These are phyloP conservation scores for Peronospora belbahrii DNA, from an alignment of 352 stramenopile genomes.

Conservation along the genomic window DNA sequence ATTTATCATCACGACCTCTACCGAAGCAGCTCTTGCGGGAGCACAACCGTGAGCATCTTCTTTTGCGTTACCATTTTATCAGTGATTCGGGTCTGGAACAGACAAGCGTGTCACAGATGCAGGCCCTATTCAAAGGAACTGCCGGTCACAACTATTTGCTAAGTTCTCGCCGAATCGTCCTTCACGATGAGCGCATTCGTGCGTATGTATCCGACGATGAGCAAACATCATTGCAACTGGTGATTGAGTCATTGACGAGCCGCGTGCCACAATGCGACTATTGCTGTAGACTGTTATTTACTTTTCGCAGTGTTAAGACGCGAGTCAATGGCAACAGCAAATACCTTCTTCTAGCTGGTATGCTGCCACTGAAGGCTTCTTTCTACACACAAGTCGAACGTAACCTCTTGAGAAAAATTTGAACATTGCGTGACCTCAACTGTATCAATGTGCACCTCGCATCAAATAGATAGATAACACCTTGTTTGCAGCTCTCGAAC, in stretches of 20 bases:
- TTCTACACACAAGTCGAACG: constrained; percentile 15
- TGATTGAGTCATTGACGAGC: constrained; percentile 33
- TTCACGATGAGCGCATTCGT: constrained; percentile 27
- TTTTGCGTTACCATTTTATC: too few species aligned
- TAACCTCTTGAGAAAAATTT: too few species aligned
- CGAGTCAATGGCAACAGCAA: constrained; percentile 41
- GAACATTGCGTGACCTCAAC: too few species aligned
- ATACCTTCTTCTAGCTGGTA: constrained; percentile 56
- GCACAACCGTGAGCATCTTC: constrained; percentile 39
- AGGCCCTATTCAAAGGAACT: too few species aligned
- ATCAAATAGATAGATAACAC: too few species aligned
- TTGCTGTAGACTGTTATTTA: constrained; percentile 62
- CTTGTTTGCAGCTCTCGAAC: too few species aligned
- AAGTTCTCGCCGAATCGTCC: background rate
- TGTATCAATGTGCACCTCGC: too few species aligned
- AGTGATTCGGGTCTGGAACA: too few species aligned
- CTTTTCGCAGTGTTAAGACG: too few species aligned
- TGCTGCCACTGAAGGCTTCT: constrained; percentile 14
- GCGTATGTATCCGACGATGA: constrained; percentile 59
- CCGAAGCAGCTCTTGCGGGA: constrained; percentile 31
- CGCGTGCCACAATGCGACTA: constrained; percentile 35
- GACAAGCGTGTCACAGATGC: too few species aligned
- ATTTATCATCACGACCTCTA: constrained; percentile 43
- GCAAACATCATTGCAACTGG: too few species aligned
- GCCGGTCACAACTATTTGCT: constrained; percentile 44